Conservation (phyloP, 768 basidiomycete species). For the Tricholoma matsutake region DNA sequence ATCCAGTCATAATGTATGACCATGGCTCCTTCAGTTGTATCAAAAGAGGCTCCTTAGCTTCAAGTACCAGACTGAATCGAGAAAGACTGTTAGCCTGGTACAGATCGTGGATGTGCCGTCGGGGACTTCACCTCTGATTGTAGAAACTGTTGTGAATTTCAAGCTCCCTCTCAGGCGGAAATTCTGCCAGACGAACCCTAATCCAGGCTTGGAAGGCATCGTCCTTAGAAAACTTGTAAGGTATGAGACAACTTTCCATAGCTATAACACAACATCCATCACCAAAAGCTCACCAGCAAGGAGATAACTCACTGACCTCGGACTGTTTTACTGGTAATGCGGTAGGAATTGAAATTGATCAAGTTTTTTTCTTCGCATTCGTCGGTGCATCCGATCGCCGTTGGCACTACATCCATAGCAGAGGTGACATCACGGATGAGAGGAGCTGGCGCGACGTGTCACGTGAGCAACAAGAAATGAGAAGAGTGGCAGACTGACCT, state of each 20-base stretch:
- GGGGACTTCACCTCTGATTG: conserved; percentile 9
- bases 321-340: conserved; percentile 37
- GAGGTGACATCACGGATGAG: conserved; percentile 29
- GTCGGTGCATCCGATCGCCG: conserved; percentile 9
- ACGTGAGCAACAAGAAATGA: not conserved
- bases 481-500: conserved; percentile 16
- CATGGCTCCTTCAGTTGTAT: not conserved
- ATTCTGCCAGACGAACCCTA: conserved; percentile 17
- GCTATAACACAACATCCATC: conserved; percentile 24
- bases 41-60: conserved; percentile 10
- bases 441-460: conserved; percentile 18
- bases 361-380: conserved; percentile 16
- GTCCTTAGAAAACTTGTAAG: conserved; percentile 35
- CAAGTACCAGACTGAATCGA: conserved; percentile 7
- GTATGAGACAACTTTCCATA: conserved; percentile 45
- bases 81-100: not conserved
- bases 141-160: conserved; percentile 13
- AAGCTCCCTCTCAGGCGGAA: conserved; percentile 10
- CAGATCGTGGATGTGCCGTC: not conserved
- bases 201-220: conserved; percentile 40
- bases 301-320: conserved; percentile 26
- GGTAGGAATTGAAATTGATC: conserved; percentile 39
- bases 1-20: not conserved
- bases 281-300: not conserved
- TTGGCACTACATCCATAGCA: conserved; percentile 20